Evolutionary conservation across 768 basidiomycete genomes (phyloP).

Genomic region (Termitomyces sp.): DNA sequence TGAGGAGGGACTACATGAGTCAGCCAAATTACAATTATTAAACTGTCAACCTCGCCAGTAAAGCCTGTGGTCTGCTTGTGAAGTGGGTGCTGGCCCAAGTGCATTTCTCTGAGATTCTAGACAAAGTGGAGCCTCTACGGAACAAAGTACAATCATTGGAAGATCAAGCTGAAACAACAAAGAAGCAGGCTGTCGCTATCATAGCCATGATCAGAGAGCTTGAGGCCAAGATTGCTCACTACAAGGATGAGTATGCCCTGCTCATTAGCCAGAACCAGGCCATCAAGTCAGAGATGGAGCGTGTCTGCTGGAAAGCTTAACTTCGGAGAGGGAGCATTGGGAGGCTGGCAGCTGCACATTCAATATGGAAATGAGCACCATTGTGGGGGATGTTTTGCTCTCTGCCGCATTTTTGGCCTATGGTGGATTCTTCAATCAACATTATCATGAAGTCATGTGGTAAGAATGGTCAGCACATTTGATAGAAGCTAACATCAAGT

Average conservation of each 20-base stretch:
- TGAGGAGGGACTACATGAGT: slow-evolving; percentile 92
- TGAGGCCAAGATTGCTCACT: slow-evolving; percentile 86
- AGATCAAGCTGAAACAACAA: slow-evolving; percentile 90
- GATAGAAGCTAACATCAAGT: slow-evolving; percentile 84
- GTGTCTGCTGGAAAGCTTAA: slow-evolving; percentile 91
- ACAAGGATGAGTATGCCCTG: slow-evolving; percentile 96
- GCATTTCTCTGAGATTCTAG: slow-evolving; percentile 93
- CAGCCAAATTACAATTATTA: slow-evolving; percentile 93
- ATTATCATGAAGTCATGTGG: slow-evolving; percentile 97
- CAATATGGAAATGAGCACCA: slow-evolving; percentile 97
- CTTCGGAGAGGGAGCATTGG: slow-evolving; percentile 94
- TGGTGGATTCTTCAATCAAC: slow-evolving; percentile 97
- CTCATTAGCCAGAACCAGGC: slow-evolving; percentile 96
- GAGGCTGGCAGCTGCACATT: slow-evolving; percentile 93
- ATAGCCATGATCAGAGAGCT: slow-evolving; percentile 91
- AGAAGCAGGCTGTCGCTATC: slow-evolving; percentile 88
- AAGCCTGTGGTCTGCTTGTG: slow-evolving; percentile 95
- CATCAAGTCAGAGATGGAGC: slow-evolving; percentile 97
- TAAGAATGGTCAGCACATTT: slow-evolving; percentile 92
- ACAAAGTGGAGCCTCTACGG: slow-evolving; percentile 94
- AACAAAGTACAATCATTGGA: slow-evolving; percentile 95
- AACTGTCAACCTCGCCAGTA: slow-evolving; percentile 90
- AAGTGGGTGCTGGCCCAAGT: slow-evolving; percentile 99
- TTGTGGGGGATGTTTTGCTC: slow-evolving; percentile 93
- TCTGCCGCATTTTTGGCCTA: slow-evolving; percentile 97